Conservation (phyloP, 2,329 filamentous ascomycete species). For the Aspergillus oerlinghausenensis region DNA sequence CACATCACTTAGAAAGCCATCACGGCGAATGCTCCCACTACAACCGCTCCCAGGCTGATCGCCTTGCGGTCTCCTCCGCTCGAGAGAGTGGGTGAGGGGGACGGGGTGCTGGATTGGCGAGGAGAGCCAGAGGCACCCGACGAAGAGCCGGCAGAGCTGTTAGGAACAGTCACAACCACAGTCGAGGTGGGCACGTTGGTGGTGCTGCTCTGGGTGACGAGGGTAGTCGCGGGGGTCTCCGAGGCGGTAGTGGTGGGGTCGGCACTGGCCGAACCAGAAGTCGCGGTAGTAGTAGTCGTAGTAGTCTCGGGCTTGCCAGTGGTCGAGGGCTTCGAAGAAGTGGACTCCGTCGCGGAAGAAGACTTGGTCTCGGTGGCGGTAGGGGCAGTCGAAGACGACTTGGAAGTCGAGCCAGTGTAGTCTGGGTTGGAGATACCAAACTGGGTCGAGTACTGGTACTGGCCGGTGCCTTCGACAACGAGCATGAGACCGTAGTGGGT, state of each 20-base stretch:
- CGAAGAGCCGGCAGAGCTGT: slow-evolving; percentile 7
- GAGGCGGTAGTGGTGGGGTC: background rate
- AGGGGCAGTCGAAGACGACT: slow-evolving; percentile 1
- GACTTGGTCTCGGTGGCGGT: background rate
- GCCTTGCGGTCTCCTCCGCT: slow-evolving; percentile 31
- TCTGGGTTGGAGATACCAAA: slow-evolving; percentile 50
- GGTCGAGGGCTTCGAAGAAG: background rate
- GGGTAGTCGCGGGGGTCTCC: background rate
- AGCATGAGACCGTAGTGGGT: slow-evolving; percentile 59
- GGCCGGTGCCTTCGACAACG: slow-evolving; percentile 55
- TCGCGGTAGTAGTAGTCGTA: background rate
- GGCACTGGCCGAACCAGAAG: background rate
- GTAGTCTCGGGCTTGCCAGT: too few relatives aligned
- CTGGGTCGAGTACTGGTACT: slow-evolving; percentile 60
- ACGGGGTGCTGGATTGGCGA: slow-evolving; percentile 9
- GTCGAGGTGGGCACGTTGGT: background rate
- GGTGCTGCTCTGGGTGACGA: background rate
- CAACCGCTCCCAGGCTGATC: slow-evolving; percentile 32
- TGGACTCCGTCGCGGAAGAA: background rate
- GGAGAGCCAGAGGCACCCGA: slow-evolving; percentile 9
- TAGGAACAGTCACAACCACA: background rate
- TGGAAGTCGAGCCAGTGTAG: slow-evolving; percentile 11
- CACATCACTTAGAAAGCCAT: slow-evolving; percentile 30
- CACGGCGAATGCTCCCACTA: slow-evolving; percentile 30
- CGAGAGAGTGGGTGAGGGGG: slow-evolving; percentile 19